Conservation (phyloP, 805 yeast species). For the Kodamaea hsintzibuensis region DNA sequence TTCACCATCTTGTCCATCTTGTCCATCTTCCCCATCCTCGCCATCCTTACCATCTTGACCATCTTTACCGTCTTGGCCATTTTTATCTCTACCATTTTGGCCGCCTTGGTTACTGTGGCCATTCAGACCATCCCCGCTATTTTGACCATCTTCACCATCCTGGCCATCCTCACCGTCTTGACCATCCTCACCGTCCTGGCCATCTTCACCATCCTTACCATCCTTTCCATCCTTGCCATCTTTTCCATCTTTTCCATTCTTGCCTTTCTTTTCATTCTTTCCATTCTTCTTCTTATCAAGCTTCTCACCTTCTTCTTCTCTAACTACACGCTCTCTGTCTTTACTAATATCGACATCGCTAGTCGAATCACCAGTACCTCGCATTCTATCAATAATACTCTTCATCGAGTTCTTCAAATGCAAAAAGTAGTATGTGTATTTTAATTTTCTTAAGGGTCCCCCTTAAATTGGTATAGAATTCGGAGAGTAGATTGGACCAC, state of each 20-base stretch:
- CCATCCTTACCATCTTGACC: not conserved
- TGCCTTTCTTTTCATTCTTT: not conserved
- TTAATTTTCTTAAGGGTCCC: slow-evolving; percentile 1
- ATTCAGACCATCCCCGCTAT: not conserved
- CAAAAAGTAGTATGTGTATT: not conserved
- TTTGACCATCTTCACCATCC: not conserved
- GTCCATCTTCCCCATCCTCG: not conserved
- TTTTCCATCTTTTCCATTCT: not conserved
- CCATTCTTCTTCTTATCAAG: not conserved
- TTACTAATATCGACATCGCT: not conserved
- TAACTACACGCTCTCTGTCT: not conserved
- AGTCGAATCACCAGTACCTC: not conserved
- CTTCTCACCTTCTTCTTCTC: not conserved
- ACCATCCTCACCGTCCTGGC: not conserved
- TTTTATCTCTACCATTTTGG: not conserved
- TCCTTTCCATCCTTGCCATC: not conserved
- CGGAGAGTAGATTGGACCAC: not conserved
- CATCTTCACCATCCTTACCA: not conserved
- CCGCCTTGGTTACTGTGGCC: not conserved
- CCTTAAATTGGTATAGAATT: not conserved
- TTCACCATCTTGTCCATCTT: not conserved
- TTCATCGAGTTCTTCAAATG: not conserved
- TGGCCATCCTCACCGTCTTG: not conserved
- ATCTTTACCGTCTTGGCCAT: not conserved
- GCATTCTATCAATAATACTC: not conserved